Percentiles rank a stretch among this genome's conserved stretches.
Evolutionary conservation across 1,284 basidiomycete species (phyloP).

Genomic region (Coniophora puteana): DNA sequence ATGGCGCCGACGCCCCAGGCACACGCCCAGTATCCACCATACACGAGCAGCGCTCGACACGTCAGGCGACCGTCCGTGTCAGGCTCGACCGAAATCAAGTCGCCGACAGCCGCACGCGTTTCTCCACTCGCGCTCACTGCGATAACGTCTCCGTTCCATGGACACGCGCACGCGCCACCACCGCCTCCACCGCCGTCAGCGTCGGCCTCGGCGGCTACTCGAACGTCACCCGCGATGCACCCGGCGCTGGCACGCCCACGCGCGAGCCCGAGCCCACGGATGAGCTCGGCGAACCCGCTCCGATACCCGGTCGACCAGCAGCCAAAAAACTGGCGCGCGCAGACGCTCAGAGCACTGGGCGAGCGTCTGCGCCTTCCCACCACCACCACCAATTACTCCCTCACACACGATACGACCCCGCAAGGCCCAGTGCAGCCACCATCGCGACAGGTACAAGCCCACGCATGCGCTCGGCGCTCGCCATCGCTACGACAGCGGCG

Average conservation of each 20-base stretch:
- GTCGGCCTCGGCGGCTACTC: no score
- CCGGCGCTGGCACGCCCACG: neutral
- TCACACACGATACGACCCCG: constrained; percentile 30
- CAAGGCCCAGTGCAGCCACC: constrained; percentile 22
- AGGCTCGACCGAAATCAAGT: constrained; percentile 25
- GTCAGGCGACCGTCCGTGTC: constrained; percentile 23
- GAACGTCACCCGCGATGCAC: neutral
- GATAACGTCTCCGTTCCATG: constrained; percentile 29
- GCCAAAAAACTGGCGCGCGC: constrained; percentile 53
- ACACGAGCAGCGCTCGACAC: no score
- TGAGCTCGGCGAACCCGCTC: no score
- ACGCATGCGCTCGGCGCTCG: constrained; percentile 5
- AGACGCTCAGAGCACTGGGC: constrained; percentile 47
- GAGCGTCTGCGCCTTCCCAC: constrained; percentile 54
- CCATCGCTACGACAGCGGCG: neutral
- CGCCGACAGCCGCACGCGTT: constrained; percentile 26
- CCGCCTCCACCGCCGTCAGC: no score
- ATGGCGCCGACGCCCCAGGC: no score
- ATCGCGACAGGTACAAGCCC: no score
- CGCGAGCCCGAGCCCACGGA: neutral
- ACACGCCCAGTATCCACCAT: no score
- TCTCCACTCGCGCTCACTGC: constrained; percentile 28
- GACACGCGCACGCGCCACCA: no score
- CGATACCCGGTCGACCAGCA: constrained; percentile 30
- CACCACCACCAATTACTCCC: no score